These are phyloP conservation scores for Trichoderma atrobrunneum DNA, from an alignment of 2,329 filamentous ascomycete species.

Conservation along the genomic window DNA sequence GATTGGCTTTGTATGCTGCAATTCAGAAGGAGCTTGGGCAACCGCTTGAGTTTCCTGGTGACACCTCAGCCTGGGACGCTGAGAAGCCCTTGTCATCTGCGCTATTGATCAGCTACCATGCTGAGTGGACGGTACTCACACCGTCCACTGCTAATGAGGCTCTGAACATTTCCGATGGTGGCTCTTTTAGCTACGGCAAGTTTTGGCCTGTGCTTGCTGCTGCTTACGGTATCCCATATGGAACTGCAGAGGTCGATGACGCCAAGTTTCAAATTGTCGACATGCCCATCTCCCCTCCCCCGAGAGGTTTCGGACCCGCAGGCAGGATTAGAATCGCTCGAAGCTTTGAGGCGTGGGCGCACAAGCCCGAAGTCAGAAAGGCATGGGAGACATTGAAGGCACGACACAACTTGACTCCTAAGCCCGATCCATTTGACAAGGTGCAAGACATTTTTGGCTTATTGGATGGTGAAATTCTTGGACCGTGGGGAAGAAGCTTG, in stretches of 20 bases:
- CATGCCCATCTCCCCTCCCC: not conserved
- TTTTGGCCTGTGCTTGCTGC: slow-evolving; percentile 10
- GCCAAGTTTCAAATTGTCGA: not conserved
- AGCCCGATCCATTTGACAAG: not conserved
- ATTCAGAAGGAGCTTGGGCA: not conserved
- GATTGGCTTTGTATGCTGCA: not conserved
- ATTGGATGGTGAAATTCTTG: not conserved
- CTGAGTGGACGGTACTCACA: slow-evolving; percentile 3
- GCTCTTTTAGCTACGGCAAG: not conserved
- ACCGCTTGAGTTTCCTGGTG: not conserved
- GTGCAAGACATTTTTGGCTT: not conserved
- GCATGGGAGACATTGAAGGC: not conserved
- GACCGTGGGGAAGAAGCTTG: not conserved
- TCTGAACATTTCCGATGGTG: slow-evolving; percentile 3
- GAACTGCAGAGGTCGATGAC: not conserved
- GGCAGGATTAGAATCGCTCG: not conserved
- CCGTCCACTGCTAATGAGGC: not conserved
- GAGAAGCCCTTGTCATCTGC: not conserved
- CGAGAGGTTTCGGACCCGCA: not conserved
- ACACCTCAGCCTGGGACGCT: not conserved
- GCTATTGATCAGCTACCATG: not conserved
- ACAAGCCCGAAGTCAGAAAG: not conserved
- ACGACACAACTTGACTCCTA: not conserved
- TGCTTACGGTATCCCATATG: not conserved
- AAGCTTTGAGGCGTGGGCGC: not conserved